Conservation (phyloP, 2,329 filamentous ascomycete species). For the Colletotrichum neosansevieriae region DNA sequence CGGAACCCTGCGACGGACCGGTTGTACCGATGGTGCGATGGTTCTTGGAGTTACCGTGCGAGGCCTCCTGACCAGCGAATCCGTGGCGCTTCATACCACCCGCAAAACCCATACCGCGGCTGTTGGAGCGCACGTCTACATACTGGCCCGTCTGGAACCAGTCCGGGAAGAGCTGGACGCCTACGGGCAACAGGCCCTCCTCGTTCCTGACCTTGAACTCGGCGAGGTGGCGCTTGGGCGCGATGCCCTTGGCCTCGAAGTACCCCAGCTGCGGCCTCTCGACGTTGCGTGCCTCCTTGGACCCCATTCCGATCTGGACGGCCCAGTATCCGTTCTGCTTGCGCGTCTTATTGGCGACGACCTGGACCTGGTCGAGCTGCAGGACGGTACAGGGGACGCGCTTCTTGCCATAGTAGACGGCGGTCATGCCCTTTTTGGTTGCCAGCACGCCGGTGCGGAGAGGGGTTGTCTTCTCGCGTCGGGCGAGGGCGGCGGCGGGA, state of each 20-base stretch:
- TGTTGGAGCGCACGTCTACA: slow-evolving; percentile 84
- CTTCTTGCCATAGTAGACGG: slow-evolving; percentile 82
- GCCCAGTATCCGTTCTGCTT: slow-evolving; percentile 91
- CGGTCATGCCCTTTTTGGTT: slow-evolving; percentile 96
- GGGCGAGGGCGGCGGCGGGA: slow-evolving; percentile 70
- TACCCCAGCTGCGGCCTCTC: slow-evolving; percentile 88
- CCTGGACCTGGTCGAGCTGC: slow-evolving; percentile 92
- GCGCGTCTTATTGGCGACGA: slow-evolving; percentile 86
- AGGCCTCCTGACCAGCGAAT: slow-evolving; percentile 88
- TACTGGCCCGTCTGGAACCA: slow-evolving; percentile 94
- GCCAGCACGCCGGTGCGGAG: slow-evolving; percentile 85
- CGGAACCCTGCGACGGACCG: slow-evolving; percentile 90
- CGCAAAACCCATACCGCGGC: slow-evolving; percentile 91
- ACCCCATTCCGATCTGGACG: slow-evolving; percentile 87
- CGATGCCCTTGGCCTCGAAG: slow-evolving; percentile 83
- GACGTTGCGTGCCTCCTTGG: slow-evolving; percentile 79
- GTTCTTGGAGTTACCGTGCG: slow-evolving; percentile 94
- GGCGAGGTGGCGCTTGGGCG: slow-evolving; percentile 83
- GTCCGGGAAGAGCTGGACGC: slow-evolving; percentile 81
- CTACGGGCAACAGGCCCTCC: slow-evolving; percentile 80
- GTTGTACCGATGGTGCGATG: slow-evolving; percentile 93
- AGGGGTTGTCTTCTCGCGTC: slow-evolving; percentile 69
- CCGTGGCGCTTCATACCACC: slow-evolving; percentile 98
- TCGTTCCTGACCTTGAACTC: slow-evolving; percentile 88
- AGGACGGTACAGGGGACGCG: slow-evolving; percentile 91